A percentile compares a stretch with the other conserved stretches of the same genome.
phyloP scores from a whole-genome alignment of 2,329 filamentous ascomycete genomes.

The Pseudonectria buxi region DNA sequence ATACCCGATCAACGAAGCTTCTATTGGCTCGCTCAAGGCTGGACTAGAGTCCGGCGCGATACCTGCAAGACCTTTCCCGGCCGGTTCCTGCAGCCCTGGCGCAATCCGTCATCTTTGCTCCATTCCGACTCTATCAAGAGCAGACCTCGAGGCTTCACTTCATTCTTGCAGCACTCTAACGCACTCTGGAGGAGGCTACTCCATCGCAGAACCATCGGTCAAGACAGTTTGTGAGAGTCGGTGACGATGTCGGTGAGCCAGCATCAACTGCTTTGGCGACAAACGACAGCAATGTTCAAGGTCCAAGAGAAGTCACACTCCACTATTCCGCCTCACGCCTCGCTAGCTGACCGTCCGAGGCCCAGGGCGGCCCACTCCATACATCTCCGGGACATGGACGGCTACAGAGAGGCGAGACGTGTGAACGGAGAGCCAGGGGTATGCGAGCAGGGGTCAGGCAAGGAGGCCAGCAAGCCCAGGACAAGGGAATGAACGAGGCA shows the following conservation, averaged over 20 bases:
- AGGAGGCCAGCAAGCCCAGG: neutral
- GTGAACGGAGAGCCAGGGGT: slow-evolving; percentile 7
- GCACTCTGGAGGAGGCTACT: slow-evolving; percentile 10
- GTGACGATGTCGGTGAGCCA: slow-evolving; percentile 17
- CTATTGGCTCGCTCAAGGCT: neutral
- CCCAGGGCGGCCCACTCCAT: slow-evolving; percentile 8
- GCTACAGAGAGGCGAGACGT: slow-evolving; percentile 9
- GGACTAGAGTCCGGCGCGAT: slow-evolving; percentile 1
- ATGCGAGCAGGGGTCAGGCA: neutral
- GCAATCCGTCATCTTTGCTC: slow-evolving; percentile 10
- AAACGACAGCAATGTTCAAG: too few species aligned
- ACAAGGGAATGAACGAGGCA: too few species aligned
- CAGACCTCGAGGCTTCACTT: slow-evolving; percentile 9
- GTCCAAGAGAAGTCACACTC: too few species aligned
- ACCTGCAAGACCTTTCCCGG: slow-evolving; percentile 8
- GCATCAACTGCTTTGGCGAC: too few species aligned
- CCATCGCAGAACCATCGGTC: slow-evolving; percentile 19
- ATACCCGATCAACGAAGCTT: too few species aligned
- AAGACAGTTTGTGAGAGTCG: slow-evolving; percentile 9
- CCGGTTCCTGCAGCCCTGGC: slow-evolving; percentile 14
- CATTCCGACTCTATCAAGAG: slow-evolving; percentile 8
- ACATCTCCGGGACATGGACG: slow-evolving; percentile 8
- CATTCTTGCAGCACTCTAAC: slow-evolving; percentile 16
- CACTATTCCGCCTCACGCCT: slow-evolving; percentile 9
- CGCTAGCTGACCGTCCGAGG: slow-evolving; percentile 13